A percentile compares a stretch with the other conserved stretches of the same genome.
phyloP scores from a whole-genome alignment of 2,329 filamentous ascomycete species.

The Neofusicoccum cordaticola region DNA sequence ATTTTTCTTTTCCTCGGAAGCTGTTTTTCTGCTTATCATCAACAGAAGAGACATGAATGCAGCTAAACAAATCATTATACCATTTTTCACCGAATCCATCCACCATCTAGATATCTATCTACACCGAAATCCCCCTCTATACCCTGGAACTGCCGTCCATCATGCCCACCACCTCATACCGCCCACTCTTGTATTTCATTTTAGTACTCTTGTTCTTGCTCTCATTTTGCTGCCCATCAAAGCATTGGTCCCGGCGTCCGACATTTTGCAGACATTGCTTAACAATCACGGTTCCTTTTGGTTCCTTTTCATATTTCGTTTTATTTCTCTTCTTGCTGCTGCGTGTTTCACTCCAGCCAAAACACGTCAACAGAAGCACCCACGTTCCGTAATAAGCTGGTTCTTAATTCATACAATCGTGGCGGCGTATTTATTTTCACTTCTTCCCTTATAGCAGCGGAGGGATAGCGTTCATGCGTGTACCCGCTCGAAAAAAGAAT shows the following conservation, averaged over 20 bases:
- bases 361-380: neutral
- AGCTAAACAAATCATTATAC: constrained; percentile 6
- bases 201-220: neutral
- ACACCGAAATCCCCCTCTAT: neutral
- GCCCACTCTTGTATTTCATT: neutral
- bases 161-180: neutral
- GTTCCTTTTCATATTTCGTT: neutral
- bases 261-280: neutral
- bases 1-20: neutral
- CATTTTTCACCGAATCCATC: neutral
- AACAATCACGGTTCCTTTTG: neutral
- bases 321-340: neutral
- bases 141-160: neutral
- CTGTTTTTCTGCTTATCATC: neutral
- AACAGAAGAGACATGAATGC: neutral
- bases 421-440: neutral
- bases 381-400: neutral
- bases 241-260: constrained; percentile 8
- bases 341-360: neutral
- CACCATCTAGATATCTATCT: neutral
- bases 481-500: neutral
- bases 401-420: neutral
- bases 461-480: neutral
- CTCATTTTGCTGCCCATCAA: neutral
- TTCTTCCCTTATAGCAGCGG: neutral